Percentiles rank a stretch among this genome's conserved stretches.
phyloP scores from a whole-genome alignment of 192 early-diverging fungal species.

The Backusella tarrabulga region DNA sequence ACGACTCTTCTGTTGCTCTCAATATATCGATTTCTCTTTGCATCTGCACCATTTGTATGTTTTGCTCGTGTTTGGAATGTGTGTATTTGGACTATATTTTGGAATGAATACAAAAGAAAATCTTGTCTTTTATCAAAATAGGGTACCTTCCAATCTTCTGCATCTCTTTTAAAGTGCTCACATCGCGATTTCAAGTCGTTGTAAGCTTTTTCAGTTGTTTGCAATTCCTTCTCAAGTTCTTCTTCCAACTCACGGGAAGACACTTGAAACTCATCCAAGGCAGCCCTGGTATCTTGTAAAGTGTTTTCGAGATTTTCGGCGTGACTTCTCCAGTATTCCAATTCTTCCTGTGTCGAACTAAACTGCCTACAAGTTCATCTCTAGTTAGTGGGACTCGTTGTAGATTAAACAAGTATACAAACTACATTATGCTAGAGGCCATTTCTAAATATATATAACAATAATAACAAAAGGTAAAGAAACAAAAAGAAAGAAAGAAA shows the following conservation, averaged over 20 bases:
- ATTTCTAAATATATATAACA: conserved; percentile 2
- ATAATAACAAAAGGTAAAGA: neutral
- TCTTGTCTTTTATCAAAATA: too few species aligned
- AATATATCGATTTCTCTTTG: conserved; percentile 74
- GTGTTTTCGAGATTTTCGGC: conserved; percentile 51
- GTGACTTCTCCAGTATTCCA: conserved; percentile 62
- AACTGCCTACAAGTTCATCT: conserved; percentile 36
- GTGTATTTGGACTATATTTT: conserved; percentile 58
- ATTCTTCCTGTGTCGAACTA: conserved; percentile 59
- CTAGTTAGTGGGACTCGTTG: neutral
- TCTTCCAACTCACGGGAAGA: conserved; percentile 70
- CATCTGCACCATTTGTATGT: conserved; percentile 62
- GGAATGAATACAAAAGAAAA: neutral
- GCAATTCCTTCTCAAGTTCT: conserved; percentile 72
- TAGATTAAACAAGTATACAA: neutral
- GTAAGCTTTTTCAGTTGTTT: conserved; percentile 63
- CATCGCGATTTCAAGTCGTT: conserved; percentile 63
- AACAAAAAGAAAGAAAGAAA: neutral
- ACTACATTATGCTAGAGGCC: conserved; percentile 26
- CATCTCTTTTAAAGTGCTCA: conserved; percentile 37
- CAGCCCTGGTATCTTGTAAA: conserved; percentile 54
- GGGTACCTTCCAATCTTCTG: too few species aligned
- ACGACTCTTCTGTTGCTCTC: conserved; percentile 65
- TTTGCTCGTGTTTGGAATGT: conserved; percentile 63
- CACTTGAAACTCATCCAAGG: conserved; percentile 62